Percentiles rank a stretch among this genome's conserved stretches.
Evolutionary conservation across 1,284 basidiomycete genomes (phyloP).

Genomic region (Malassezia furfur): DNA sequence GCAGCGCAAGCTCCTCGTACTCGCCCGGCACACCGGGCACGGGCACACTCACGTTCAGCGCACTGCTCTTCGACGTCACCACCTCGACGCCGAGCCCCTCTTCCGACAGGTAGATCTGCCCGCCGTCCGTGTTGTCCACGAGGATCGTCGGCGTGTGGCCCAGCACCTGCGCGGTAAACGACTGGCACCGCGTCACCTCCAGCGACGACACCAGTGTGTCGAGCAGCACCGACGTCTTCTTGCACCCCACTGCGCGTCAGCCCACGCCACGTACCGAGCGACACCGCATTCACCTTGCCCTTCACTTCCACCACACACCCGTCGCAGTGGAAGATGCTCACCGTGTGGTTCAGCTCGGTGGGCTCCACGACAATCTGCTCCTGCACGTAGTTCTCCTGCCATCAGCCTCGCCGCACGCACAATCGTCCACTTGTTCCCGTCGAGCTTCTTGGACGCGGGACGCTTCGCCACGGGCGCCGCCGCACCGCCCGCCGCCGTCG

Average conservation of each 20-base stretch:
- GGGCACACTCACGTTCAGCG: slow-evolving; percentile 84
- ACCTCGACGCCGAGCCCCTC: slow-evolving; percentile 72
- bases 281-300: slow-evolving; percentile 92
- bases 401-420: slow-evolving; percentile 54
- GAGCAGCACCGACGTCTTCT: slow-evolving; percentile 76
- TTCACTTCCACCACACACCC: slow-evolving; percentile 74
- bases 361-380: slow-evolving; percentile 64
- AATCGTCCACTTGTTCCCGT: slow-evolving; percentile 88
- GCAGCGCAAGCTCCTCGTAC: slow-evolving; percentile 79
- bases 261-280: slow-evolving; percentile 58
- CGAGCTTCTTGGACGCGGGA: slow-evolving; percentile 77
- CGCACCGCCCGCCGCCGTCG: slow-evolving; percentile 29
- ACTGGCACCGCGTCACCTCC: slow-evolving; percentile 78
- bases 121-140: slow-evolving; percentile 86
- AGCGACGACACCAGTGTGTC: slow-evolving; percentile 84
- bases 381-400: slow-evolving; percentile 86
- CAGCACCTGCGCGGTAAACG: slow-evolving; percentile 84
- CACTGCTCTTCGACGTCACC: slow-evolving; percentile 86
- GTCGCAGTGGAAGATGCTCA: slow-evolving; percentile 88
- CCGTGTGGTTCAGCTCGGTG: slow-evolving; percentile 69
- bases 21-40: slow-evolving; percentile 82
- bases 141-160: slow-evolving; percentile 83
- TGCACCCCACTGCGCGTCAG: slow-evolving; percentile 64
- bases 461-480: slow-evolving; percentile 58
- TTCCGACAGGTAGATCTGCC: slow-evolving; percentile 85